These are phyloP conservation scores for Wallacemonas sp. DNA, from an alignment of 208 protist genomes.

Conservation along the genomic window DNA sequence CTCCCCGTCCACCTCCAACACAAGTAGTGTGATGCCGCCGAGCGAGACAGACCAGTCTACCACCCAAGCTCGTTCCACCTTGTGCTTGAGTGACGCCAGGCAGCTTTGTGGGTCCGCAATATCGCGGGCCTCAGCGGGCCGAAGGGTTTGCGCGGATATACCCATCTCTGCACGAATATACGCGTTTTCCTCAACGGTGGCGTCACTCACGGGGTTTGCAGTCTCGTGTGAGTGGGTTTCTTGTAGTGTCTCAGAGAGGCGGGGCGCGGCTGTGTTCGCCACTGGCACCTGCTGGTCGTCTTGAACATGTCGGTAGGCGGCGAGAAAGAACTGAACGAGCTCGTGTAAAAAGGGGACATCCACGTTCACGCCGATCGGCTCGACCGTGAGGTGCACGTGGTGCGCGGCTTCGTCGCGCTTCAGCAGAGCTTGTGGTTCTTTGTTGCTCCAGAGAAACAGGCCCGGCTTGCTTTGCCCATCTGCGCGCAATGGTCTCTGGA, in stretches of 20 bases:
- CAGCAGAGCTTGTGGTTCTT: background rate
- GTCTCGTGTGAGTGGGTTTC: too few relatives aligned
- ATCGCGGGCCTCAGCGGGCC: constrained; percentile 7
- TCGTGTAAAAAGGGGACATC: constrained; percentile 20
- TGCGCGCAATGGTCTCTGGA: background rate
- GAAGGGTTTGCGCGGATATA: background rate
- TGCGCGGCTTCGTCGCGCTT: constrained; percentile 1
- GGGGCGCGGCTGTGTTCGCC: background rate
- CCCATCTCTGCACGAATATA: background rate
- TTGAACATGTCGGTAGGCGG: background rate
- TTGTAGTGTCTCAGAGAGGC: too few relatives aligned
- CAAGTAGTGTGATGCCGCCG: constrained; percentile 14
- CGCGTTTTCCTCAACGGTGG: too few relatives aligned
- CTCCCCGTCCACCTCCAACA: constrained; percentile 14
- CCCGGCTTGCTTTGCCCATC: background rate
- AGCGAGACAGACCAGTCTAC: constrained; percentile 27
- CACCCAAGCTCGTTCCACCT: constrained; percentile 22
- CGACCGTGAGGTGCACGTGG: constrained; percentile 13
- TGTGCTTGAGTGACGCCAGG: constrained; percentile 15
- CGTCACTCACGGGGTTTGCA: too few relatives aligned
- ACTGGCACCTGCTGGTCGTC: background rate
- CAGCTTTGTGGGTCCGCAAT: constrained; percentile 3
- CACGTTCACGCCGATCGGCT: constrained; percentile 20
- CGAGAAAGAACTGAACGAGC: constrained; percentile 19
- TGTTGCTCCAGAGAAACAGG: background rate